Conservation (phyloP, 352 stramenopile genomes). For the Phytopythium delawarense region DNA sequence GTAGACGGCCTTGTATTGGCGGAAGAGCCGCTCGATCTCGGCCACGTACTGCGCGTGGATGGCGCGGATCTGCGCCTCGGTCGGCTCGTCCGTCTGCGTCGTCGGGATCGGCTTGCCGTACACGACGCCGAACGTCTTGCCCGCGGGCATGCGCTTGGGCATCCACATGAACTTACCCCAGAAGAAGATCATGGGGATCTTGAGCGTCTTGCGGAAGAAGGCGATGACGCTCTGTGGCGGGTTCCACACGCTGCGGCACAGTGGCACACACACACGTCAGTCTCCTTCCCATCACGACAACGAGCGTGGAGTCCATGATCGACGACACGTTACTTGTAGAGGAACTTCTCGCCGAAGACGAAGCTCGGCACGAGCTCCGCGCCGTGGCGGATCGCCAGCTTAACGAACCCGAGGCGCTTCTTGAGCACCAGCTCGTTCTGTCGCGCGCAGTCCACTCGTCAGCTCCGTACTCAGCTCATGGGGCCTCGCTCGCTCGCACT, state of each 20-base stretch:
- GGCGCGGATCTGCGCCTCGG: conserved; percentile 45
- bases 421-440: conserved; percentile 69
- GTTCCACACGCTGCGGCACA: conserved; percentile 52
- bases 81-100: conserved; percentile 48
- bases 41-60: conserved; percentile 58
- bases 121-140: conserved; percentile 68
- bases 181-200: conserved; percentile 76
- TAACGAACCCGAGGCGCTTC: conserved; percentile 79
- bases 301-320: conserved; percentile 8
- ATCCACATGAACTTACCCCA: conserved; percentile 82
- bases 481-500: no score
- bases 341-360: conserved; percentile 78
- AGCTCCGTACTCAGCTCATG: no score
- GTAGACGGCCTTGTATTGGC: conserved; percentile 65
- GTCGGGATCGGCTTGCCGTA: conserved; percentile 70
- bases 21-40: conserved; percentile 59
- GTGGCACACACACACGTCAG: conserved; percentile 1
- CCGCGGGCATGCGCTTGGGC: conserved; percentile 47
- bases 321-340: conserved; percentile 45
- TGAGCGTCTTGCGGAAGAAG: conserved; percentile 64
- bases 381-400: conserved; percentile 71
- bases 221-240: conserved; percentile 51
- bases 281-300: neutral
- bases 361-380: conserved; percentile 74
- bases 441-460: neutral